Percentiles rank a stretch among this genome's conserved stretches.
phyloP scores from a whole-genome alignment of 2,329 filamentous ascomycete species.

The Alternaria burnsii region DNA sequence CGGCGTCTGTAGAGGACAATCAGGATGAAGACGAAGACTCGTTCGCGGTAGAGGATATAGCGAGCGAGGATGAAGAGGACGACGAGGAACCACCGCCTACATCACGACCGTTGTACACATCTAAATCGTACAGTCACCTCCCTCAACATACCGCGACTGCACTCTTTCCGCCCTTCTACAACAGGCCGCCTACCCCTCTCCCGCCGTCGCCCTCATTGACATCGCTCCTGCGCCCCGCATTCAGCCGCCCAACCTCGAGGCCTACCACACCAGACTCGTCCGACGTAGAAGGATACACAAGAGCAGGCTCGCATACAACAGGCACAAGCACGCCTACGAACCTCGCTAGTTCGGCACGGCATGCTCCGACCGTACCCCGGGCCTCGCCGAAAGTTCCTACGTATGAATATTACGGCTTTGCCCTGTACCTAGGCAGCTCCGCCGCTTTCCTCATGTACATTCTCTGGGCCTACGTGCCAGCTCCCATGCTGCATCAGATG shows the following conservation, averaged over 20 bases:
- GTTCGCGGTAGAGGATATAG: conserved; percentile 29
- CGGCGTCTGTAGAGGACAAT: conserved; percentile 40
- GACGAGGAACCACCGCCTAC: conserved; percentile 21
- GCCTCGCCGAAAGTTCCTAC: conserved; percentile 95
- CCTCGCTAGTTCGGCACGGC: conserved; percentile 66
- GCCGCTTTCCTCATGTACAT: conserved; percentile 78
- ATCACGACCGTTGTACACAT: conserved; percentile 53
- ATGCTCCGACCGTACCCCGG: conserved; percentile 74
- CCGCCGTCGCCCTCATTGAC: conserved; percentile 93
- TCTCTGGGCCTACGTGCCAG: conserved; percentile 89
- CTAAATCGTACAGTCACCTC: conserved; percentile 57
- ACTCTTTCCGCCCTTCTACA: conserved; percentile 90
- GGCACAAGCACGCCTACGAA: conserved; percentile 56
- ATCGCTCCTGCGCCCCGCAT: conserved; percentile 79
- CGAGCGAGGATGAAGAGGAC: conserved; percentile 27
- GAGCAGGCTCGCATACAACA: conserved; percentile 14
- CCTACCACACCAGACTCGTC: conserved; percentile 93
- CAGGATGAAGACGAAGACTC: conserved; percentile 26
- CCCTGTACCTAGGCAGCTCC: conserved; percentile 89
- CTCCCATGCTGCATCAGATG: conserved; percentile 88
- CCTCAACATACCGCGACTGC: conserved; percentile 43
- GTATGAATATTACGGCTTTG: conserved; percentile 99
- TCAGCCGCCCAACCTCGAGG: conserved; percentile 69
- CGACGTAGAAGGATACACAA: conserved; percentile 71
- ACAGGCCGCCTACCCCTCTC: conserved; percentile 91